Base-by-base conservation (phyloP, 2,329 filamentous ascomycete species). In the Ophiostoma quercus region DNA sequence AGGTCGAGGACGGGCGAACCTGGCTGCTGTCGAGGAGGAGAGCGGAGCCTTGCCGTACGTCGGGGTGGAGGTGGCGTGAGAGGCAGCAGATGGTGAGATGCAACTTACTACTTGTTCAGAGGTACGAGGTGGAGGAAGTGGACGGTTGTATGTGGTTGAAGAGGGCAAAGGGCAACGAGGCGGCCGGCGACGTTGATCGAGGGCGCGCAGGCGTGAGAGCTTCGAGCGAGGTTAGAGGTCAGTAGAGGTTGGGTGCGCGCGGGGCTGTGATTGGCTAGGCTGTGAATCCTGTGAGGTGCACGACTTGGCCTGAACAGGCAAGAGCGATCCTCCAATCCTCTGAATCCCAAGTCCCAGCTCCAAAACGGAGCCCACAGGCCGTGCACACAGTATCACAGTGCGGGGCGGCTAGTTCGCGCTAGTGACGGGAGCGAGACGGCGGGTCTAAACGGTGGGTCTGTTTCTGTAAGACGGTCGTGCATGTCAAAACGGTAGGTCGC, bases 61-160 rank as follows among this genome's bases (percentile, higher is more conserved):
- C 62, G 32, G 34, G 32, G 22, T 47, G 65, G 41, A 47, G 25
- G 65, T 66, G 65, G 39, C 65, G 65, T 66, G 37, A 43, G 22
- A 60, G 8, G 54, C 25, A 60, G 57, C 57, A 9, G 63, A 37
- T 66, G 63, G 37, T 66, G n/a, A 43, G 63, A 66, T 66, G 63
- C 37, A 66, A 66, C 63, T 66, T 47, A 34, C 57, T 29, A 62
- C 25, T 62, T 62, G 25, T 2, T 29, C 12, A 25, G 25, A 29
- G 11, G 6, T 5, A 60, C 14, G n/a, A 62, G 57, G 14, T 32
- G 25, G 57, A 62, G 14, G 54, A 34, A 16, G 57, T 62, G 57
- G 57, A 34, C 25, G 57, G 54, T 25, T 14, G 51, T 57, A 25
- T 57, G 51, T 57, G 51, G 51, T 22, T 14, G n/a, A 25, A 22